Conservation (phyloP, 1,284 basidiomycete species). For the Sutorius eximius region DNA sequence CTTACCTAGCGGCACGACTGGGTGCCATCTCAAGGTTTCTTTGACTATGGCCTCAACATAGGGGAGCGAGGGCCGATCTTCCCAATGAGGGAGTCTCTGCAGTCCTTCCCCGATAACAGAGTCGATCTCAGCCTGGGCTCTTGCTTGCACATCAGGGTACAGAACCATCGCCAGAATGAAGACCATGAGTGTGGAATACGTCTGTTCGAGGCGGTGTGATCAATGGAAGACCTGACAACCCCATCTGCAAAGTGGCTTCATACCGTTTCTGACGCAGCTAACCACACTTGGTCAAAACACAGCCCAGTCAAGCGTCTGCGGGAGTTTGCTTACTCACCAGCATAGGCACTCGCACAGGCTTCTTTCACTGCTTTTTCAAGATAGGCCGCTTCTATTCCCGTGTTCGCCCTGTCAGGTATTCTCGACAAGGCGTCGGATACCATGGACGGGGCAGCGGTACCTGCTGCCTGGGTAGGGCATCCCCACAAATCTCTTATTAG, state of each 20-base stretch:
- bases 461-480: slow-evolving; percentile 12
- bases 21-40: slow-evolving; percentile 53
- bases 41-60: slow-evolving; percentile 51
- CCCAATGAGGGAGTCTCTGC: slow-evolving; percentile 38
- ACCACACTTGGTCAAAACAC: slow-evolving; percentile 6
- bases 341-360: slow-evolving; percentile 20
- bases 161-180: slow-evolving; percentile 53
- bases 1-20: slow-evolving; percentile 39
- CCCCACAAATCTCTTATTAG: not conserved
- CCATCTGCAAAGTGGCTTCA: slow-evolving; percentile 4
- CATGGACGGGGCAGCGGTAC: slow-evolving; percentile 25
- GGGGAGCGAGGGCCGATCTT: slow-evolving; percentile 39
- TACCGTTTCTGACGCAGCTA: slow-evolving; percentile 27
- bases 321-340: slow-evolving; percentile 12
- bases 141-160: slow-evolving; percentile 44
- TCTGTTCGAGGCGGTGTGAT: slow-evolving; percentile 33
- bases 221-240: slow-evolving; percentile 2
- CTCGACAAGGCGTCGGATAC: slow-evolving; percentile 21
- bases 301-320: not conserved
- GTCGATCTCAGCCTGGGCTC: slow-evolving; percentile 47
- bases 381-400: slow-evolving; percentile 9
- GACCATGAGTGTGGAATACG: slow-evolving; percentile 43
- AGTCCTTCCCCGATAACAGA: slow-evolving; percentile 36
- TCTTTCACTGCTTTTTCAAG: slow-evolving; percentile 25
- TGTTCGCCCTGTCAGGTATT: slow-evolving; percentile 1